Conservation (phyloP, 208 protist species). For the Vickermania spadyakhi region DNA sequence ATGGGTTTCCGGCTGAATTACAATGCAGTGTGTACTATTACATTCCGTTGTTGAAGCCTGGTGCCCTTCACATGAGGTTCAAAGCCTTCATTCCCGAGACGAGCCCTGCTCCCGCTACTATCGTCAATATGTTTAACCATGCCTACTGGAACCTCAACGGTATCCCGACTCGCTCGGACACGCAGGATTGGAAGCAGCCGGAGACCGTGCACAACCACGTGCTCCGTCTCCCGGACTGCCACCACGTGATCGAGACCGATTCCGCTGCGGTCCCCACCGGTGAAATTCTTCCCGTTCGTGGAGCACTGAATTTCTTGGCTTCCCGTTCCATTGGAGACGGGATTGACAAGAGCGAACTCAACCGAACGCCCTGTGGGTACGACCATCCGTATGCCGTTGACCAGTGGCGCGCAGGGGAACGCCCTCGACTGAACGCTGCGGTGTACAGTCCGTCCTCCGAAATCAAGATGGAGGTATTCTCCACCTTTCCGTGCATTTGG, state of each 20-base stretch:
- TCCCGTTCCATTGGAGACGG: constrained; percentile 33
- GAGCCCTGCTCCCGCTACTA: constrained; percentile 50
- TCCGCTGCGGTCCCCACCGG: constrained; percentile 27
- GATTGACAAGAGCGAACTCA: constrained; percentile 29
- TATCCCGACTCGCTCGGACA: constrained; percentile 16
- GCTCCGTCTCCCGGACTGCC: constrained; percentile 26
- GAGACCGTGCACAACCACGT: constrained; percentile 41
- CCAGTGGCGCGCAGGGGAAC: constrained; percentile 2
- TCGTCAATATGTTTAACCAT: constrained; percentile 71
- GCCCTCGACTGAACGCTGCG: constrained; percentile 36
- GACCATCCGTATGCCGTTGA: constrained; percentile 66
- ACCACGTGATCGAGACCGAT: constrained; percentile 39
- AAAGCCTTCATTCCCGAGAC: constrained; percentile 37
- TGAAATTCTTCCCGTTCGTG: constrained; percentile 24
- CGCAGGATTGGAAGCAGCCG: constrained; percentile 16
- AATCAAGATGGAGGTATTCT: constrained; percentile 49
- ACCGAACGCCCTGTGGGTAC: constrained; percentile 38
- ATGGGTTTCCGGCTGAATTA: constrained; percentile 74
- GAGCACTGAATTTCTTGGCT: constrained; percentile 38
- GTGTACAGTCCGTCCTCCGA: constrained; percentile 41
- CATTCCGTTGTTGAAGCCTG: constrained; percentile 22
- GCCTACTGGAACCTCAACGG: constrained; percentile 82
- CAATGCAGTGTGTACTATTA: constrained; percentile 63
- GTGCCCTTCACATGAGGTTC: constrained; percentile 44
- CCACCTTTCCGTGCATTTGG: constrained; percentile 45